Conservation (phyloP, 352 stramenopile genomes). For the Pythium monospermum region DNA sequence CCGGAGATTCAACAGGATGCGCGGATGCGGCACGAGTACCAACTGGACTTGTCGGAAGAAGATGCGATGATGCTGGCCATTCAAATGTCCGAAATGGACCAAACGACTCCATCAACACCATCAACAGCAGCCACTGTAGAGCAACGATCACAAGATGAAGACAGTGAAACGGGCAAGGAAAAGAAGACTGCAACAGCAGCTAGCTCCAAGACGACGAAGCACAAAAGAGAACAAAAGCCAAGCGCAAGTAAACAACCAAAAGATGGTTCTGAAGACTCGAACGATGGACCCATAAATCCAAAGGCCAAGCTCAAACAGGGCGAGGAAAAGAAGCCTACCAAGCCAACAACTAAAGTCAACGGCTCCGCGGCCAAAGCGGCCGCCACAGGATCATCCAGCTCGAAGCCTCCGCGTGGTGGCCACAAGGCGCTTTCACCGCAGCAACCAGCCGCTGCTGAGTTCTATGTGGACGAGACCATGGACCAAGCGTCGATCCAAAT, state of each 20-base stretch:
- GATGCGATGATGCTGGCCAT: constrained; percentile 39
- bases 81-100: constrained; percentile 41
- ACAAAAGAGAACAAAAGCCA: not conserved
- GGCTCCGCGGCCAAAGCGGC: not conserved
- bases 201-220: not conserved
- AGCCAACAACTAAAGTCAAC: not conserved
- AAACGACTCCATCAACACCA: constrained; percentile 3
- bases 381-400: too few species aligned
- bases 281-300: too few species aligned
- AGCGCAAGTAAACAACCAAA: not conserved
- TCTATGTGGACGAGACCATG: constrained; percentile 20
- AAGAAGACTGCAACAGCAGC: not conserved
- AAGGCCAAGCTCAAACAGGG: not conserved
- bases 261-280: not conserved
- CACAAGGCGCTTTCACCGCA: not conserved
- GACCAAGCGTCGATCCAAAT: constrained; percentile 32
- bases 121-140: not conserved
- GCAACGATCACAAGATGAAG: not conserved
- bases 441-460: not conserved
- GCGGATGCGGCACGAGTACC: constrained; percentile 32
- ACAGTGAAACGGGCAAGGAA: not conserved
- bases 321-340: not conserved
- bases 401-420: not conserved
- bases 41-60: constrained; percentile 39
- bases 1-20: constrained; percentile 29